Evolutionary conservation across 257 asterid genomes (phyloP), one percentile per base, ranked within the genome.

Genomic region (Solanum sitiens): DNA sequence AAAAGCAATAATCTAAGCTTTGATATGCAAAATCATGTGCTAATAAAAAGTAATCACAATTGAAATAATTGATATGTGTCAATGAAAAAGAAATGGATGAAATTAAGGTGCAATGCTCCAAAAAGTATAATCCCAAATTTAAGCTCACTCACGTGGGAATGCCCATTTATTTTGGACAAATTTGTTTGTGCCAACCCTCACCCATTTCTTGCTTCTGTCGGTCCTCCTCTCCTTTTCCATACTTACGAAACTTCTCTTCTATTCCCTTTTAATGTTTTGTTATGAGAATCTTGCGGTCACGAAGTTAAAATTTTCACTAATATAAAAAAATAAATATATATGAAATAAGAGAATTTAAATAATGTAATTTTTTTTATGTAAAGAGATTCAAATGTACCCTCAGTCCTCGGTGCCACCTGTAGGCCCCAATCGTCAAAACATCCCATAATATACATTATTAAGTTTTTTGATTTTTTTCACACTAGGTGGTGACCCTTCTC

Each of bases 131-230:
- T 18, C 84, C 65, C 11, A 5, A 80, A 80, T 27, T 80, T 9
- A 18, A 30, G 70, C 10, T 47, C 10, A 10, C 44, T 30, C 70
- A 80, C 70, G 20, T 80, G 85, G 85, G 85, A 30, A 30, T 80
- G 85, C 44, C 44, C 18, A 80, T 30, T 18, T 16, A 32, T 47
- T 80, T 77, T 13, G 63, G 61, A 42, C 84, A 77, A 77, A 77
- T 59, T 77, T 77, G n/a, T 42, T 42, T 44, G 84, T 77, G 84
- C 56, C 84, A 42, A 42, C 61, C 44, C 61, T 76, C 23, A n/a
- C 45, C 84, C 84, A 45, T 79, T 25, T 77, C 65, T 77, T 77
- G 84, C 39, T 33, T 42, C 42, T 47, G 85, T 80, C 85, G 68
- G 68, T 30, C 0, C 85, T 79, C 14, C 39, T 27, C 15, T 80